Evolutionary conservation across 1,284 basidiomycete species (phyloP), one percentile per base, ranked within the genome.

Genomic region (Cystobasidium pallidum): DNA sequence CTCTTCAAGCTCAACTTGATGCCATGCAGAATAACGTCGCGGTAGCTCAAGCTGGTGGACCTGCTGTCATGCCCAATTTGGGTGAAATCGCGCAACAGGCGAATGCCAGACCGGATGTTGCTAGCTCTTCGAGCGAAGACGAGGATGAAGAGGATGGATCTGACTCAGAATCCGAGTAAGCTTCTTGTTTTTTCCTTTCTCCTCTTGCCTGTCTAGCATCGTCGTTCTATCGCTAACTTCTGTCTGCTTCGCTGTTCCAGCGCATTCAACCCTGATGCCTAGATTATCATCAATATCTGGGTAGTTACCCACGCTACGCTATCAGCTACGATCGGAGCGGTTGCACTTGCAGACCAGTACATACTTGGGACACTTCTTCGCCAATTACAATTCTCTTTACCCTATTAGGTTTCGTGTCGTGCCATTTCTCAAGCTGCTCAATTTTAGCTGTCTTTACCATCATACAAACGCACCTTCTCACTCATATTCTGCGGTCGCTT

Each of bases 1-100:
- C 88, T 80, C 85, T 96, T 70, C 92, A 96, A 81, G 88, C 88
- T 77, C 86, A 89, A 66, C 88, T 92, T 84, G 84, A 85, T 28
- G 84, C 90, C 21, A 91, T 92, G 80, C 88, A 91, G 30, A 57
- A 57, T 34, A 66, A 57, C 39, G 64, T 66, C 2, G 51, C 47
- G 2, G 64, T 54, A 49, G 64, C 64, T 57, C 32, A 54, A 57
- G 64, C 64, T 34, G 64, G 51, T 28, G 64, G 51, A 52, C 51
- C 51, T 57, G 64, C 52, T 49, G 64, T 54, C 36, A 66, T 66
- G 51, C 64, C 64, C 13, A 54, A 49, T 51, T 39, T 66, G 64
- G 51, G 26, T 26, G 64, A 54, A 7, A 41, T 57, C 19, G 64
- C 64, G 26, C 51, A 57, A 45, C 49, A 43, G 28, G 64, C 62